A percentile compares a stretch with the other conserved stretches of the same genome.
Evolutionary conservation across 2,329 filamentous ascomycete genomes (phyloP).

Genomic region (Beauveria bassiana): DNA sequence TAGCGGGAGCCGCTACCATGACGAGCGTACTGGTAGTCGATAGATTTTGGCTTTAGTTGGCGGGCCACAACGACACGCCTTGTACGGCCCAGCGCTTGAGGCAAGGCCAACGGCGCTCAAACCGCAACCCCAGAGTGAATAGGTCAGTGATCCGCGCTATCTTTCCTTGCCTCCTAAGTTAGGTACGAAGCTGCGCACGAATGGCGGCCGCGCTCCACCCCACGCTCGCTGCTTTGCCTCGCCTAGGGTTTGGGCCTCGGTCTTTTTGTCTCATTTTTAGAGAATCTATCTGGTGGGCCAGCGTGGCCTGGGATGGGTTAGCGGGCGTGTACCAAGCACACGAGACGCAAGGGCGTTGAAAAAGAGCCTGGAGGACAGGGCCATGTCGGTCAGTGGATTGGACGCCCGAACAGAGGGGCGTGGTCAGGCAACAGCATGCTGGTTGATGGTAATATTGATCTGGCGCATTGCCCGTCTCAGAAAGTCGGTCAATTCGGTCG

Average conservation of each 20-base stretch:
- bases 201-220: background rate
- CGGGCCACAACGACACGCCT: background rate
- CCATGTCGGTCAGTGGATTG: background rate
- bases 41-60: constrained; percentile 6
- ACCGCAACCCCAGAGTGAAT: background rate
- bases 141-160: background rate
- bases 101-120: constrained; percentile 1
- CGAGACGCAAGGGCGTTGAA: background rate
- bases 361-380: background rate
- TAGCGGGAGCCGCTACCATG: constrained; percentile 1
- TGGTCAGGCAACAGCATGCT: background rate
- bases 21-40: background rate
- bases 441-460: background rate
- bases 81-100: background rate
- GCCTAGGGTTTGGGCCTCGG: background rate
- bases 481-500: constrained; percentile 1
- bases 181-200: background rate
- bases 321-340: background rate
- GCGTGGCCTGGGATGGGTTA: background rate
- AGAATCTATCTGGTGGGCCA: background rate
- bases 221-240: background rate
- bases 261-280: background rate
- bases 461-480: background rate
- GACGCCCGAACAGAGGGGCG: background rate
- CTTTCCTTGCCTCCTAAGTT: background rate